phyloP scores from a whole-genome alignment of 352 stramenopile genomes.

The Aphanomyces invadans region DNA sequence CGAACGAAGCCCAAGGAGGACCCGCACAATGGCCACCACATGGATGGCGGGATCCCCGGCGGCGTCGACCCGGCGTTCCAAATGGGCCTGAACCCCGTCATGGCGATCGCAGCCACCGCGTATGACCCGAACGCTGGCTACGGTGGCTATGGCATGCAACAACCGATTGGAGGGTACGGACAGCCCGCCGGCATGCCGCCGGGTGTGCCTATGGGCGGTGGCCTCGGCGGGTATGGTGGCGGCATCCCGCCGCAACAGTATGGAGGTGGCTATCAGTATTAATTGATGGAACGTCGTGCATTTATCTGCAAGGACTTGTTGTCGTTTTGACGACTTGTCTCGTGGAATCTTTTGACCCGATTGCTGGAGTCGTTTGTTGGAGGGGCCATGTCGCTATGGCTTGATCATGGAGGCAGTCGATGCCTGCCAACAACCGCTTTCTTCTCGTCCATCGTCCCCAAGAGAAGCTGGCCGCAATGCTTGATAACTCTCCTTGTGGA shows the following conservation, averaged over 20 bases:
- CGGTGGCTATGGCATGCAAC: conserved; percentile 35
- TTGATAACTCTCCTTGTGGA: too few species aligned
- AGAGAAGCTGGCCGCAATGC: too few species aligned
- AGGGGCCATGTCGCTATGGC: background rate
- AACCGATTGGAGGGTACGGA: conserved; percentile 29
- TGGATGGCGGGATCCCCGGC: conserved; percentile 26
- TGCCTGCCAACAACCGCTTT: too few species aligned
- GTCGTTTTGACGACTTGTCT: too few species aligned
- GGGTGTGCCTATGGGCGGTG: conserved; percentile 37
- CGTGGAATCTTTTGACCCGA: too few species aligned
- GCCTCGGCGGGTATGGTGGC: conserved; percentile 32
- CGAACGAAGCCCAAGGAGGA: conserved; percentile 79
- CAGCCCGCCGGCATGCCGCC: conserved; percentile 40
- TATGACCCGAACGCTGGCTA: conserved; percentile 61
- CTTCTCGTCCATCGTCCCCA: too few species aligned
- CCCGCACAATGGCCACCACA: conserved; percentile 33
- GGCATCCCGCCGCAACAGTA: conserved; percentile 54
- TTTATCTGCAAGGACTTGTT: conserved; percentile 1
- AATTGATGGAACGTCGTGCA: conserved; percentile 20
- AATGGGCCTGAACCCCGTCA: conserved; percentile 71
- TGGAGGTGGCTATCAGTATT: conserved; percentile 41
- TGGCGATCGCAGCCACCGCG: conserved; percentile 71
- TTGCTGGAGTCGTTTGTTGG: too few species aligned
- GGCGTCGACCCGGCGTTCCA: conserved; percentile 57
- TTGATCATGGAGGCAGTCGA: too few species aligned